Base-by-base conservation (phyloP, 768 basidiomycete species). In the Russula lepida region DNA sequence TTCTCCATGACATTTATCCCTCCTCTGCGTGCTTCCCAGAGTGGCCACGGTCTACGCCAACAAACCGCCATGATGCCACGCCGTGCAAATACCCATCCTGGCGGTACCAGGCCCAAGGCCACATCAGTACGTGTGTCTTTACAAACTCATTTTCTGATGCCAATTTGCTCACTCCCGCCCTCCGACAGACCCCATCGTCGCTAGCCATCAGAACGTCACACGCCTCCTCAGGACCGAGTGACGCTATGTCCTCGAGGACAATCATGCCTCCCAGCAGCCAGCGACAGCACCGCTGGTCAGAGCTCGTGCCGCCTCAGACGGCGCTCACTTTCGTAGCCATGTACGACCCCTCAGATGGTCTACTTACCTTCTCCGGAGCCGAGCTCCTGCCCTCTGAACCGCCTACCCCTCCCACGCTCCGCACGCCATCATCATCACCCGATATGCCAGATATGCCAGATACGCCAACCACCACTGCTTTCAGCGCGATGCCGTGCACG, bases 241-340 rank as follows among this genome's bases (percentile, higher is more conserved):
- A 48, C n/a, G 27, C 44, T 11, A 15, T 19, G 33, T 62, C 54
- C 15, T 37, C 55, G 32, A 54, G 52, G 15, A 60, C 52, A 15
- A 25, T 11, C 8, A 8, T 59, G n/a, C 51, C 43, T 13, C 35
- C 25, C 28, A 39, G 37, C n/a, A 49, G 8, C 27, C 51, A 54
- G 23, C 33, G 43, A 11, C 61, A 58, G 35, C 69, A 67, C 52
- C 77, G 81, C 37, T 84, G 82, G 84, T 83, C 83, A 15, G 78
- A 83, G 30, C 71, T 83, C 49, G 73, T 82, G 6, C 81, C 82
- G 19, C 81, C 83, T 5, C 78, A 80, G 56, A 72, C 79, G 28
- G 82, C 77, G 2, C 72, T 84, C 62, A 81, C 78, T 2, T 85
- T 85, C 65, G 84, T 81, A 4, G 81, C 82, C 6, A 69, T 84